These are phyloP conservation scores for Ensete glaucum DNA, from an alignment of 176 grass and related monocot genomes.

Conservation along the genomic window DNA sequence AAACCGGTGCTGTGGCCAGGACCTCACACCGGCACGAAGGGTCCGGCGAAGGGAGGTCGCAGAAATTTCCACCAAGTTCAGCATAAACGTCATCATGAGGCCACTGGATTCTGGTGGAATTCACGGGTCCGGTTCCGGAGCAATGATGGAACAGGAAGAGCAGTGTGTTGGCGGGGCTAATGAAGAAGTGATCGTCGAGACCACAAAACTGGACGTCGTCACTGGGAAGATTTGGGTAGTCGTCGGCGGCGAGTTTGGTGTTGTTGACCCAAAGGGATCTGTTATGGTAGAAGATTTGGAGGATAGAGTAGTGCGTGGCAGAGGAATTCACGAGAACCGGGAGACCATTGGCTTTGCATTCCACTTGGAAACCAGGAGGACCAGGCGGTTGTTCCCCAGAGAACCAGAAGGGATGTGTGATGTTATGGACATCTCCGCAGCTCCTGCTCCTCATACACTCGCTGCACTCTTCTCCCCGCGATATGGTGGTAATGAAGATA, in stretches of 20 bases:
- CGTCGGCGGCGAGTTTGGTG: not conserved
- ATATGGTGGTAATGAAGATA: not conserved
- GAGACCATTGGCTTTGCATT: not conserved
- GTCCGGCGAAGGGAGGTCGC: not conserved
- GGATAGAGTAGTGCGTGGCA: not conserved
- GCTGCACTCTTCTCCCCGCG: too few species aligned
- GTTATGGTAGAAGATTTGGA: not conserved
- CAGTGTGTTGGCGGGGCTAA: not conserved
- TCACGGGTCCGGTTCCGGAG: not conserved
- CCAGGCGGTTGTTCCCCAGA: not conserved
- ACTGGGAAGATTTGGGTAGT: not conserved
- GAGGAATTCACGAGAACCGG: not conserved
- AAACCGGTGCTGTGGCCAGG: not conserved
- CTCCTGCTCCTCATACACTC: not conserved
- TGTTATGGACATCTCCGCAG: not conserved
- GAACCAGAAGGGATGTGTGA: constrained; percentile 1
- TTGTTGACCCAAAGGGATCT: not conserved
- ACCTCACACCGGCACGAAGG: not conserved
- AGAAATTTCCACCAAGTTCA: not conserved
- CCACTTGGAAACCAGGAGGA: not conserved
- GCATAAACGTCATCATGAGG: not conserved
- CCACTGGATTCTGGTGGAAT: rapidly evolving
- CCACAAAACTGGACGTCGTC: not conserved
- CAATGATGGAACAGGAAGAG: not conserved
- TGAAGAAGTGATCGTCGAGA: not conserved